Percentiles rank a stretch among this genome's conserved stretches.
phyloP scores from a whole-genome alignment of 2,329 filamentous ascomycete genomes.

The Cercospora janseana region DNA sequence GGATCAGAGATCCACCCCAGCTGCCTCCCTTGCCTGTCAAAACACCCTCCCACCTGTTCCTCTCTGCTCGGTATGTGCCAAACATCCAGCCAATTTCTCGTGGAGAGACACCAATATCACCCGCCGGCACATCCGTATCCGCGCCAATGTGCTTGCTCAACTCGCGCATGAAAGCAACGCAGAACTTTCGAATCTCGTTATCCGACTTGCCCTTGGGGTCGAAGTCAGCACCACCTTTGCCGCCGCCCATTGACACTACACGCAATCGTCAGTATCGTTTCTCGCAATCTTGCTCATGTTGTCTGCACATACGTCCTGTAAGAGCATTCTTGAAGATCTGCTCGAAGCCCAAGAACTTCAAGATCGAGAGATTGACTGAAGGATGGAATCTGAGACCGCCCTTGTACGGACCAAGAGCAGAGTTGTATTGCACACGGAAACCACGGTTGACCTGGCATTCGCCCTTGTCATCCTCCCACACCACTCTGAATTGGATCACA shows the following conservation, averaged over 20 bases:
- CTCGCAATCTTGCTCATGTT: background rate
- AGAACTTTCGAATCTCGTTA: constrained; percentile 96
- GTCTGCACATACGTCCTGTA: constrained; percentile 70
- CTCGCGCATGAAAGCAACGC: constrained; percentile 92
- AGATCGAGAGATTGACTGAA: constrained; percentile 70
- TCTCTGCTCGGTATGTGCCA: constrained; percentile 83
- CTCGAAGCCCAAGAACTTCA: constrained; percentile 99
- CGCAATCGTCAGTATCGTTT: constrained; percentile 10
- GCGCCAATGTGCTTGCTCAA: constrained; percentile 94
- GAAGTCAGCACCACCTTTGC: constrained; percentile 97
- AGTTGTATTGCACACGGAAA: constrained; percentile 98
- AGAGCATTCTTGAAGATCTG: constrained; percentile 99
- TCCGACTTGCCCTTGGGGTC: constrained; percentile 98
- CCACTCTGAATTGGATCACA: constrained; percentile 92
- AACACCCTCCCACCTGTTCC: constrained; percentile 92
- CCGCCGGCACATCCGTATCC: constrained; percentile 92
- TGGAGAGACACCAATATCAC: constrained; percentile 90
- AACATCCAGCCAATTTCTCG: constrained; percentile 95
- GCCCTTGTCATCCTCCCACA: constrained; percentile 94
- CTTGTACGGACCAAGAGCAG: constrained; percentile 95
- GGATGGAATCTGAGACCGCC: constrained; percentile 95
- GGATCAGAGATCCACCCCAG: constrained; percentile 93
- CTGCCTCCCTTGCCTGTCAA: constrained; percentile 90
- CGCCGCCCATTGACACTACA: constrained; percentile 87
- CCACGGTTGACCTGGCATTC: constrained; percentile 88